Conservation (phyloP, 129 eudicot species). For the Helianthus tuberosus region DNA sequence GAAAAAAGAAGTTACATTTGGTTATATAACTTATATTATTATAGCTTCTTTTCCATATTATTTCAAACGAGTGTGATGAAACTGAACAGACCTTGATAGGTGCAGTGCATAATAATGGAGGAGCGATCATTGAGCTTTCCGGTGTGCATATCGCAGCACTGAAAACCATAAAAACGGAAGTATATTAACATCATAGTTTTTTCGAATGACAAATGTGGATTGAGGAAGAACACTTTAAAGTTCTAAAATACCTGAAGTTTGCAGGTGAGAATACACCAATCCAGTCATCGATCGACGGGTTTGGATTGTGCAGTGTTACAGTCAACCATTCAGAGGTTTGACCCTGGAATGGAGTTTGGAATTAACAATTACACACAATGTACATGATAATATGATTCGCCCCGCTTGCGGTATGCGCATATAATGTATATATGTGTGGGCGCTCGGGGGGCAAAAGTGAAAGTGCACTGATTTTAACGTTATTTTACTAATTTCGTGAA, state of each 20-base stretch:
- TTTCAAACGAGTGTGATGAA: constrained; percentile 1
- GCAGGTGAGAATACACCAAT: constrained; percentile 96
- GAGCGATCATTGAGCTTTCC: constrained; percentile 53
- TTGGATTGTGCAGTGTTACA: constrained; percentile 55
- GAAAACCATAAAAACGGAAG: constrained; percentile 25
- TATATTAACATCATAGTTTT: not conserved
- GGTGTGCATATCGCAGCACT: constrained; percentile 70
- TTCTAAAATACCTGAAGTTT: constrained; percentile 60
- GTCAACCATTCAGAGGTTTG: constrained; percentile 70
- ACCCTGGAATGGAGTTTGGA: constrained; percentile 43
- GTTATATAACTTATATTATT: not conserved
- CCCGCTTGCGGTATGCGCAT: too few relatives aligned
- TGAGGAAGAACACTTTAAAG: not conserved
- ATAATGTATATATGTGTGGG: too few relatives aligned
- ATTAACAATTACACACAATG: constrained; percentile 11
- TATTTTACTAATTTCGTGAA: too few relatives aligned
- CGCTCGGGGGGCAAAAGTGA: too few relatives aligned
- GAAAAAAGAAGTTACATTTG: constrained; percentile 17
- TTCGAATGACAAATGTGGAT: not conserved
- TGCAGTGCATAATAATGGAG: constrained; percentile 82
- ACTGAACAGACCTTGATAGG: constrained; percentile 75
- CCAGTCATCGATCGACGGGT: constrained; percentile 78
- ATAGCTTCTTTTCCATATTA: not conserved
- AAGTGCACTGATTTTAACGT: too few relatives aligned
- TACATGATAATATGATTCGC: not conserved